These are phyloP conservation scores for Cordyceps tenuipes DNA, from an alignment of 2,329 filamentous ascomycete genomes.

Conservation along the genomic window DNA sequence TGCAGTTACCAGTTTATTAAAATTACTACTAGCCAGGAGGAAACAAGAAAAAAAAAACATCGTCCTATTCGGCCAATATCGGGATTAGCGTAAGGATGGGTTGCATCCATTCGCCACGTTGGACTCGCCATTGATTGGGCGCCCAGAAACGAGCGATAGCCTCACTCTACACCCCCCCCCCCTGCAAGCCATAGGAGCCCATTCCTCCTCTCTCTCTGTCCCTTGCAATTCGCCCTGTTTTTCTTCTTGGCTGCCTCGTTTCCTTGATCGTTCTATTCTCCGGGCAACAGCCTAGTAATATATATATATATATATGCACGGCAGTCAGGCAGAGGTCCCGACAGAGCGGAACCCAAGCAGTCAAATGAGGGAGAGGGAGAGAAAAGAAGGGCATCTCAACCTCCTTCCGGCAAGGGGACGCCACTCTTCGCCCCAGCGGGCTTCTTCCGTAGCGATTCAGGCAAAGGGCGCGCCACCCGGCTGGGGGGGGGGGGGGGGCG, in stretches of 20 bases:
- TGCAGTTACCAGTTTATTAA: neutral
- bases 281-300: too few species aligned
- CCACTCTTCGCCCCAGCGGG: too few species aligned
- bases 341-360: too few species aligned
- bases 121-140: neutral
- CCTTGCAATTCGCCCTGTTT: neutral
- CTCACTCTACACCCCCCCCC: slow-evolving; percentile 1
- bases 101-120: neutral
- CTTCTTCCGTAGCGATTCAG: too few species aligned
- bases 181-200: neutral
- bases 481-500: too few species aligned
- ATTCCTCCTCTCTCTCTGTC: neutral
- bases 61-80: neutral
- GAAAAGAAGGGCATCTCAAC: too few species aligned
- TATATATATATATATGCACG: neutral
- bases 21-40: neutral
- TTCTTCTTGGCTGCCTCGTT: neutral
- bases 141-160: slow-evolving; percentile 1
- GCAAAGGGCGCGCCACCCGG: too few species aligned
- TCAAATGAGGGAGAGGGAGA: too few species aligned
- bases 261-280: neutral
- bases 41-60: neutral
- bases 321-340: neutral
- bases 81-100: neutral
- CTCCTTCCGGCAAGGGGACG: too few species aligned